Percentiles rank a stretch among this genome's conserved stretches.
phyloP scores from a whole-genome alignment of 306 rosid species.

The Rosa chinensis region DNA sequence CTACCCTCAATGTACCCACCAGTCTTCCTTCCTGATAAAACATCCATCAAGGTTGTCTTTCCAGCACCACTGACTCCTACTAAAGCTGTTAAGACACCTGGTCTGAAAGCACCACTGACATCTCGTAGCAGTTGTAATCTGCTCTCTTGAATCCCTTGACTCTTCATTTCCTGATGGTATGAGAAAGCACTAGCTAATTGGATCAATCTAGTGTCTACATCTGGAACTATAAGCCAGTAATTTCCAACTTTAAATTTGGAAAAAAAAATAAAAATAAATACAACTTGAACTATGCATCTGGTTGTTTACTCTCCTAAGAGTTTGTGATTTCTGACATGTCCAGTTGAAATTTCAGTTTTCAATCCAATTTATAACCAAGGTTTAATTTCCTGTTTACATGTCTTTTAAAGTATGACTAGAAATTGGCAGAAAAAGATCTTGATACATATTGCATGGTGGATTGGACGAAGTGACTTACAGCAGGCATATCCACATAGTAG shows the following conservation, averaged over 20 bases:
- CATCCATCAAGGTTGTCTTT: conserved; percentile 53
- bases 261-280: neutral
- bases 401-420: no score
- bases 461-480: neutral
- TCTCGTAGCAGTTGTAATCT: conserved; percentile 34
- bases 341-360: no score
- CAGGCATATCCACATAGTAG: conserved; percentile 36
- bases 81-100: conserved; percentile 48
- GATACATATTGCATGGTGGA: neutral
- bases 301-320: neutral
- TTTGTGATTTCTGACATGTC: neutral
- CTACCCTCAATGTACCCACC: conserved; percentile 51
- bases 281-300: neutral
- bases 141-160: conserved; percentile 37
- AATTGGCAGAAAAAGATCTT: no score
- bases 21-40: conserved; percentile 48
- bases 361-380: no score
- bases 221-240: neutral
- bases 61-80: conserved; percentile 57
- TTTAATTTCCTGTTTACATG: no score
- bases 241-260: neutral
- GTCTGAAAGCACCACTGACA: conserved; percentile 45
- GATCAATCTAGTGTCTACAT: neutral
- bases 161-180: conserved; percentile 51
- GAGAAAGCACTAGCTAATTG: neutral